Evolutionary conservation across 164 flowering plant species (phyloP).

Genomic region (Berberis thunbergii): DNA sequence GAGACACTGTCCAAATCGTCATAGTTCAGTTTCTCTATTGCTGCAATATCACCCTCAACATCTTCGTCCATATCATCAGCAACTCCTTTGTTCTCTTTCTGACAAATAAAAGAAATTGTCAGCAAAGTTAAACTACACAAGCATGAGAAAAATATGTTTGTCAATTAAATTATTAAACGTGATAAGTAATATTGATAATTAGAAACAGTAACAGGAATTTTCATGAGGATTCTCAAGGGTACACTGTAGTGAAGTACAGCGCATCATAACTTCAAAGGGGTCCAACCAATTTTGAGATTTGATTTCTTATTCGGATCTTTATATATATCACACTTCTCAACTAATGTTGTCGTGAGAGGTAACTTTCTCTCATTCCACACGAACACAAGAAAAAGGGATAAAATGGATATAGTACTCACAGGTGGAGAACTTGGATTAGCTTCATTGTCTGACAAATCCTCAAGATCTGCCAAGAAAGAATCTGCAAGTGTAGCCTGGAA

Average conservation of each 20-base stretch:
- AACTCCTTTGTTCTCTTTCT: slow-evolving; percentile 60
- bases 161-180: background rate
- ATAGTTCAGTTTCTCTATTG: slow-evolving; percentile 5
- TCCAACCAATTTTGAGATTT: too few species aligned
- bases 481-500: slow-evolving; percentile 83
- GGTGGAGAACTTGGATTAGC: slow-evolving; percentile 19
- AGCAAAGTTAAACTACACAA: background rate
- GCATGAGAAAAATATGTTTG: background rate
- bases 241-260: too few species aligned
- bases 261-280: too few species aligned
- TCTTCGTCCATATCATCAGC: slow-evolving; percentile 69
- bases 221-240: background rate
- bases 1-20: slow-evolving; percentile 70
- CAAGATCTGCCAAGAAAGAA: slow-evolving; percentile 91
- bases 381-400: too few species aligned
- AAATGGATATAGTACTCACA: slow-evolving; percentile 41
- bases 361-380: too few species aligned
- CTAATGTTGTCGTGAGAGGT: too few species aligned
- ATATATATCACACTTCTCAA: too few species aligned
- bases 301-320: too few species aligned
- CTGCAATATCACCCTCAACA: slow-evolving; percentile 6
- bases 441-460: slow-evolving; percentile 88
- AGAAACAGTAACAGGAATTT: background rate
- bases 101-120: background rate
- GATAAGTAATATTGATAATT: background rate